Conservation (phyloP, 805 yeast species). For the Metschnikowia gruessii region DNA sequence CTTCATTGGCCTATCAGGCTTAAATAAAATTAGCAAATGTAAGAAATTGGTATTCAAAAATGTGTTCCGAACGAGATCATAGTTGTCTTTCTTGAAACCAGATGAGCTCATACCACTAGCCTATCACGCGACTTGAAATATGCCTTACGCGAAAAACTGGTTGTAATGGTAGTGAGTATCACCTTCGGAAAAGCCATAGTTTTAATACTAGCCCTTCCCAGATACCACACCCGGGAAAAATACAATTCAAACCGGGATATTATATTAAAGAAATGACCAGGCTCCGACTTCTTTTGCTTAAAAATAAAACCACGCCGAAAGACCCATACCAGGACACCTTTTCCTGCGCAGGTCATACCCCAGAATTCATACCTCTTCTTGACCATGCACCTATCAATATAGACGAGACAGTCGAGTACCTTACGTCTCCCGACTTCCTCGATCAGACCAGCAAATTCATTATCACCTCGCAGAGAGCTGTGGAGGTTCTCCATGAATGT, state of each 20-base stretch:
- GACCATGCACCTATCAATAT: slow-evolving; percentile 59
- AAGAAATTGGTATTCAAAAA: too few relatives aligned
- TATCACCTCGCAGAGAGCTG: slow-evolving; percentile 89
- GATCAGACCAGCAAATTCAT: slow-evolving; percentile 51
- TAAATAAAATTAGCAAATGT: too few relatives aligned
- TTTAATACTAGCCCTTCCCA: too few relatives aligned
- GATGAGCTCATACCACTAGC: background rate
- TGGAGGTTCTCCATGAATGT: slow-evolving; percentile 63
- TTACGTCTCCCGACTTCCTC: slow-evolving; percentile 44
- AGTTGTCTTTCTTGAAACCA: background rate
- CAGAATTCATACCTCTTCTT: slow-evolving; percentile 70
- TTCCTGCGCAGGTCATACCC: slow-evolving; percentile 31
- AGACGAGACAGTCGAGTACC: slow-evolving; percentile 39
- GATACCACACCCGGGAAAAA: too few relatives aligned
- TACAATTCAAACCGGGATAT: too few relatives aligned
- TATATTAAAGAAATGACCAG: slow-evolving; percentile 1
- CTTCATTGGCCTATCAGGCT: too few relatives aligned
- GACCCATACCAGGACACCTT: slow-evolving; percentile 63
- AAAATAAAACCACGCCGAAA: slow-evolving; percentile 64
- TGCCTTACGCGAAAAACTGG: slow-evolving; percentile 3
- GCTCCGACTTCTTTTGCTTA: slow-evolving; percentile 49
- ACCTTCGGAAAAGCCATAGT: background rate
- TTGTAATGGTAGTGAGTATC: background rate
- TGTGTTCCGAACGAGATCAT: background rate
- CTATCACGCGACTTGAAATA: slow-evolving; percentile 5